Evolutionary conservation across 2,329 filamentous ascomycete species (phyloP).

Genomic region (Fusarium pseudocircinatum): DNA sequence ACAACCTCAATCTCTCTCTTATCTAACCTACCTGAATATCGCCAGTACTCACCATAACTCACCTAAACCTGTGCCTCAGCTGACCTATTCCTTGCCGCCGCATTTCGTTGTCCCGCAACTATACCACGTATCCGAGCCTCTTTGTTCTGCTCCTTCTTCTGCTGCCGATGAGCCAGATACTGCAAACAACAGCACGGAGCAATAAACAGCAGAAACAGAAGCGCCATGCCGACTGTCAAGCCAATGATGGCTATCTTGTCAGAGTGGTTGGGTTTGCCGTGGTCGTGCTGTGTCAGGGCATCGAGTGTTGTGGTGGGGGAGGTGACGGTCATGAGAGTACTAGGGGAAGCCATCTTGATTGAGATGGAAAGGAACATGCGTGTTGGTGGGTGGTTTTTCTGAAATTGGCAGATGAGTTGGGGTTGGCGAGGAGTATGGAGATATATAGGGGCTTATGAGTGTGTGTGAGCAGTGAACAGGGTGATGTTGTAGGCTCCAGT

Average conservation of each 20-base stretch:
- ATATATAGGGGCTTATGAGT: not conserved
- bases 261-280: not conserved
- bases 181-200: constrained; percentile 15
- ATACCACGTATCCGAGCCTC: not conserved
- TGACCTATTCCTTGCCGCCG: not conserved
- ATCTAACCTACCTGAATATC: not conserved
- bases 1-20: not conserved
- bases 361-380: not conserved
- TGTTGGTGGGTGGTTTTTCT: not conserved
- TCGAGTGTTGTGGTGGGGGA: not conserved
- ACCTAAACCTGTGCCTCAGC: not conserved
- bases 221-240: not conserved
- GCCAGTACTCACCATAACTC: not conserved
- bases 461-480: not conserved
- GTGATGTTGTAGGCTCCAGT: too few relatives aligned
- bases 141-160: not conserved
- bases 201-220: constrained; percentile 13
- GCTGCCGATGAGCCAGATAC: constrained; percentile 1
- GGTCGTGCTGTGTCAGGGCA: not conserved
- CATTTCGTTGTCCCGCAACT: too few relatives aligned
- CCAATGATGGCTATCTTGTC: not conserved
- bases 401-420: not conserved
- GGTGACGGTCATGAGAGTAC: constrained; percentile 1
- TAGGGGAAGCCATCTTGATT: constrained; percentile 10
- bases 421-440: not conserved